Evolutionary conservation across 352 stramenopile genomes (phyloP).

Genomic region (Phytophthora podocarpi): DNA sequence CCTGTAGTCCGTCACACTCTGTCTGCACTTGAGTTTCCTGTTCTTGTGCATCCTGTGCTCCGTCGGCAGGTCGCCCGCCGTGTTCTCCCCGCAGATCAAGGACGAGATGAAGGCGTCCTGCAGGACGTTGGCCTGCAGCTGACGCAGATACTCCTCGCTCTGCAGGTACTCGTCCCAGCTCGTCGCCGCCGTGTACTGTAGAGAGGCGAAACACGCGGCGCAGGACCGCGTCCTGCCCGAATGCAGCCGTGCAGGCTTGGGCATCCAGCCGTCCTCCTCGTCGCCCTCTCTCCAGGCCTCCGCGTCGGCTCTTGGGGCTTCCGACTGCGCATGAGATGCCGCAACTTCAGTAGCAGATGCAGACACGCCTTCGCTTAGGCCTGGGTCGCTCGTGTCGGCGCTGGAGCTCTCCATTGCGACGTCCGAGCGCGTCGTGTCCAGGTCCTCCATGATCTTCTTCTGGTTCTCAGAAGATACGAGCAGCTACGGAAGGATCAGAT

Average conservation of each 20-base stretch:
- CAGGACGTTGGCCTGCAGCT: constrained; percentile 76
- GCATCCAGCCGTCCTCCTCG: constrained; percentile 86
- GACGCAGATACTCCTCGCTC: constrained; percentile 75
- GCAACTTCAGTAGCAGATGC: not conserved
- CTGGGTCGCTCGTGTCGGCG: not conserved
- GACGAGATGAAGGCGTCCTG: constrained; percentile 81
- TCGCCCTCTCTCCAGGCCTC: constrained; percentile 25
- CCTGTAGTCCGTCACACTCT: constrained; percentile 77
- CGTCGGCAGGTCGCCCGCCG: constrained; percentile 73
- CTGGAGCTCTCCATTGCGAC: constrained; percentile 10
- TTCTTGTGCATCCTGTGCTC: constrained; percentile 90
- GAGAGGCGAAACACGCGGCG: constrained; percentile 70
- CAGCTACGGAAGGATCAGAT: constrained; percentile 9
- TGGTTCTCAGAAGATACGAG: constrained; percentile 1
- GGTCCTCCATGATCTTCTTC: constrained; percentile 21
- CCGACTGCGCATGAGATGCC: not conserved
- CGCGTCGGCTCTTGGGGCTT: not conserved
- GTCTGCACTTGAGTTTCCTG: constrained; percentile 78
- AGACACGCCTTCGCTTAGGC: not conserved
- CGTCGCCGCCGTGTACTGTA: constrained; percentile 69
- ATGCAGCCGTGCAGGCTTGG: constrained; percentile 79
- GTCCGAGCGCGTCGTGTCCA: constrained; percentile 2
- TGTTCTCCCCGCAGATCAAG: constrained; percentile 78
- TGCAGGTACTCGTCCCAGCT: constrained; percentile 88
- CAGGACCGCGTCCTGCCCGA: constrained; percentile 81